Percentiles rank a stretch among this genome's conserved stretches.
Evolutionary conservation across 202 grass and related monocot species (phyloP).

Genomic region (Eragrostis tef): DNA sequence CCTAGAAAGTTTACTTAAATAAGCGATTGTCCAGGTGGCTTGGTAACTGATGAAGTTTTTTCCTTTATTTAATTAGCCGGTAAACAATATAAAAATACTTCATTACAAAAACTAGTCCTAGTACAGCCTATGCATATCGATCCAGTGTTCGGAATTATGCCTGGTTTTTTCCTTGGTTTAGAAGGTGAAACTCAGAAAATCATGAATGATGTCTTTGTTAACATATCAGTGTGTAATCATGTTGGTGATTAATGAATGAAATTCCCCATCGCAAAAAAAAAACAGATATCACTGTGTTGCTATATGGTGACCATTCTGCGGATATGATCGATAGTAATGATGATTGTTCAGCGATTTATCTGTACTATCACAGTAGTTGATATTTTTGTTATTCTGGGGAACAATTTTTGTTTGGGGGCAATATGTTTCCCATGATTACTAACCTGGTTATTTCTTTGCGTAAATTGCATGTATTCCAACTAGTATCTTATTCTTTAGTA

Average conservation of each 20-base stretch:
- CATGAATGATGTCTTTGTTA: constrained; percentile 10
- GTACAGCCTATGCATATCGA: constrained; percentile 8
- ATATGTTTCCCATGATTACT: background rate
- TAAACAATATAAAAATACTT: background rate
- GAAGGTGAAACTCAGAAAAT: background rate
- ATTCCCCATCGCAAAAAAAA: too few relatives aligned
- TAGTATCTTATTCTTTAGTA: background rate
- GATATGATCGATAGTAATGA: background rate
- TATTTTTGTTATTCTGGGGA: background rate
- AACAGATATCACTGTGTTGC: too few relatives aligned
- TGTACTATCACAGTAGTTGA: background rate
- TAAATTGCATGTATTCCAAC: background rate
- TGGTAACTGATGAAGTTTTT: constrained; percentile 23
- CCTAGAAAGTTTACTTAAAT: background rate
- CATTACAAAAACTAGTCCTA: background rate
- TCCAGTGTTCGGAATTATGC: background rate
- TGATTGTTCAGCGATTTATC: background rate
- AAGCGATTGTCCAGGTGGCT: background rate
- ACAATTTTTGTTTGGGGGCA: background rate
- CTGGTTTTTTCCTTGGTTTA: constrained; percentile 7
- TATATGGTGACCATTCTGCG: background rate
- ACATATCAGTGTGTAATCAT: background rate
- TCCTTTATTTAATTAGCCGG: background rate
- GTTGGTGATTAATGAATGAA: too few relatives aligned
- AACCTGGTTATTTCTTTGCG: background rate